These are phyloP conservation scores for Haplographium delicatum DNA, from an alignment of 495 filamentous ascomycete genomes.

Conservation along the genomic window DNA sequence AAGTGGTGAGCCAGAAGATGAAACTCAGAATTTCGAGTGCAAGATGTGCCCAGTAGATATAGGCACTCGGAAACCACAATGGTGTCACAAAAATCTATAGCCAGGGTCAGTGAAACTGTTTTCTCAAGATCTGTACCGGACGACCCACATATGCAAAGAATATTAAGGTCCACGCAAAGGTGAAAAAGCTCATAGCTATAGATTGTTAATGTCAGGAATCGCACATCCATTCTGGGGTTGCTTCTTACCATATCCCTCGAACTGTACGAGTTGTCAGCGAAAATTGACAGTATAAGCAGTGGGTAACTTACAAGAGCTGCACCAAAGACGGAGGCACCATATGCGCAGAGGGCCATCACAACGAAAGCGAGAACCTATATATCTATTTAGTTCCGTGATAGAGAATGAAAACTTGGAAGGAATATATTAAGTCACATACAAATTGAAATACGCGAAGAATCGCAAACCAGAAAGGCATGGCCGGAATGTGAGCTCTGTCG, in stretches of 20 bases:
- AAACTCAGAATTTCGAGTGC: conserved; percentile 7
- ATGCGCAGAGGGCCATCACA: conserved; percentile 6
- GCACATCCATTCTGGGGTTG: background rate
- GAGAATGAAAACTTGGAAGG: background rate
- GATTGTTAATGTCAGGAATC: too few species aligned
- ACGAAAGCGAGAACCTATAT: conserved; percentile 9
- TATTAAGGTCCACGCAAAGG: conserved; percentile 10
- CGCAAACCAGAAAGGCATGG: conserved; percentile 5
- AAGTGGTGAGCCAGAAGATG: conserved; percentile 18
- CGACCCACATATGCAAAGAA: conserved; percentile 9
- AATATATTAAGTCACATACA: conserved; percentile 1
- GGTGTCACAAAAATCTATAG: conserved; percentile 4
- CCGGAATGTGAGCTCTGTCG: conserved; percentile 8
- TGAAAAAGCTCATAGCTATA: conserved; percentile 8
- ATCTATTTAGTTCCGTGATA: background rate
- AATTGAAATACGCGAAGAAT: conserved; percentile 10
- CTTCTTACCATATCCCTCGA: conserved; percentile 3
- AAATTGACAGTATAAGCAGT: background rate
- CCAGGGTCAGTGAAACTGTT: background rate
- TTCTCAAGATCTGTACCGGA: background rate
- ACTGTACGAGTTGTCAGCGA: background rate
- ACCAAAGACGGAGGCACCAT: conserved; percentile 3
- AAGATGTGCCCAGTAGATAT: conserved; percentile 13
- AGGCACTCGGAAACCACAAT: conserved; percentile 3
- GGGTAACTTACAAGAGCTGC: conserved; percentile 6